Base-by-base conservation (phyloP, 495 filamentous ascomycete genomes). In the Immersiella caudata region DNA sequence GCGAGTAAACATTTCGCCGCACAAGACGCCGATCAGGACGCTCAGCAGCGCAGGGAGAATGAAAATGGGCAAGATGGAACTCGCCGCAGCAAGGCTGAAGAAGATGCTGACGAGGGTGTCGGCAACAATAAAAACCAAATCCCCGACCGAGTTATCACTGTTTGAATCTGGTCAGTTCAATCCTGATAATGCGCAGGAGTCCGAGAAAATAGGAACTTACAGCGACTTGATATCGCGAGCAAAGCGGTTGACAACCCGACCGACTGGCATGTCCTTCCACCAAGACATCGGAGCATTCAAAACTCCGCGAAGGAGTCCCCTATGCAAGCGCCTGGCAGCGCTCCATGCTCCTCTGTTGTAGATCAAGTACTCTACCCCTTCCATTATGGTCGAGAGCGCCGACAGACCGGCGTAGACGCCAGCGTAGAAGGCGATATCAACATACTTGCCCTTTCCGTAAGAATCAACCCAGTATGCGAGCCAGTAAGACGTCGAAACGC, bases 231-330 rank as follows among this genome's bases (percentile, higher is more conserved):
- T 71, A 69, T 88, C 86, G 16, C 81, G 78, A 3, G 82, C 80
- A 62, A 89, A 85, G 21, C 86, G 79, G 68, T 88, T 87, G 36
- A 86, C 77, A 52, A 88, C 81, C n/a, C 82, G 78, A 1, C 86
- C 86, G 9, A 84, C 65, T 0, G 86, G 85, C 14, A 81, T 82
- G 14, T 82, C 81, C 74, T 87, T 85, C 64, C 84, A 86, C 78
- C 84, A 88, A 2, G 79, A 76, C 20, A 86, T 76, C 8, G 86
- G 82, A 18, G 84, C 83, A 29, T 78, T 79, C 63, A 87, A 68
- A 5, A 87, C 75, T 6, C 77, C 75, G 26, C 68, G 74, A 4
- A 85, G 74, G 51, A 85, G 76, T 3, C 76, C 75, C 12, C 75
- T 74, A 67, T 86, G 84, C 12, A 87, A 70, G 6, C 69, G 68